phyloP scores from a whole-genome alignment of 768 basidiomycete species.

The Phlebiopsis flavidoalba region DNA sequence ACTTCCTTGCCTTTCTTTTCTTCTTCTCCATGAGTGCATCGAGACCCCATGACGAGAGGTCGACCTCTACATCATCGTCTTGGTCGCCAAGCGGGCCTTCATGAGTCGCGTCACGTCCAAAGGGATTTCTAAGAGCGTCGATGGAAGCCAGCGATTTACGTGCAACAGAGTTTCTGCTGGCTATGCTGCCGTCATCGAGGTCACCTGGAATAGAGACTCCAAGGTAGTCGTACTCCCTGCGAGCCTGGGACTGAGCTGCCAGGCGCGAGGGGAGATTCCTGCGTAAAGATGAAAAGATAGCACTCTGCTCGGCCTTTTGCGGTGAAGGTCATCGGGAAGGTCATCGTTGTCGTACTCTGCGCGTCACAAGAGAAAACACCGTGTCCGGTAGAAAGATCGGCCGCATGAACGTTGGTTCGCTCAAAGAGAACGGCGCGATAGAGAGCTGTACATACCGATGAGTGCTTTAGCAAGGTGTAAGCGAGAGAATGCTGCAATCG shows the following conservation, averaged over 20 bases:
- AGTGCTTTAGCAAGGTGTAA: conserved; percentile 84
- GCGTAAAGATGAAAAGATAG: conserved; percentile 78
- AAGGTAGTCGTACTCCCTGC: conserved; percentile 62
- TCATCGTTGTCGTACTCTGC: conserved; percentile 90
- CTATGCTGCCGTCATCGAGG: conserved; percentile 13
- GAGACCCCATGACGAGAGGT: conserved; percentile 81
- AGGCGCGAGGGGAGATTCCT: conserved; percentile 44
- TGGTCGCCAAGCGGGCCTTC: conserved; percentile 37
- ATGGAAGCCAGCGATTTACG: conserved; percentile 48
- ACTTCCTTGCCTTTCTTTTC: conserved; percentile 25
- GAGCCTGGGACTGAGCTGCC: conserved; percentile 24
- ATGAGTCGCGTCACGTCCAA: conserved; percentile 56
- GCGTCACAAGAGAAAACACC: background rate
- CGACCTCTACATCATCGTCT: conserved; percentile 63
- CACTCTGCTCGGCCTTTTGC: conserved; percentile 78
- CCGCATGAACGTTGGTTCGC: background rate
- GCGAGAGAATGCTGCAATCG: conserved; percentile 60
- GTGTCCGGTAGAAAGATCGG: background rate
- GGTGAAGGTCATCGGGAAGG: conserved; percentile 52
- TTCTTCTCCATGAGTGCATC: conserved; percentile 50
- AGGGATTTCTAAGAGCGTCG: conserved; percentile 68
- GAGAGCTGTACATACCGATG: conserved; percentile 49
- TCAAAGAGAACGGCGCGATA: background rate
- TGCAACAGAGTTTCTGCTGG: conserved; percentile 23
- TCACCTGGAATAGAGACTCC: conserved; percentile 66